phyloP scores from a whole-genome alignment of 345 rosid genomes.

The Euphorbia tirucalli region DNA sequence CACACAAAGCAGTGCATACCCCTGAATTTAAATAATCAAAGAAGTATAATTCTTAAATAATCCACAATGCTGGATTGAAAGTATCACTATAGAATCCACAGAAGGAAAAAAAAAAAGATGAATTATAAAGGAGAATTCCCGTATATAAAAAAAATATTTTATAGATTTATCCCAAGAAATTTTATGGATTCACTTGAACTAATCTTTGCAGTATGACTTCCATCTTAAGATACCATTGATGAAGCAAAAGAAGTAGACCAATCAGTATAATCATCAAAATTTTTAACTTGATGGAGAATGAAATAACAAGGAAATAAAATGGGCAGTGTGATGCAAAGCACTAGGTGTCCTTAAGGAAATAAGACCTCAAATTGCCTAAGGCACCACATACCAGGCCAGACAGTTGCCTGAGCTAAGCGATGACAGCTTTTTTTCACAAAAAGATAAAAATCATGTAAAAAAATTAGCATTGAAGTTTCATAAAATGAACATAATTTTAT shows the following conservation, averaged over 20 bases:
- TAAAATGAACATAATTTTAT: too few species aligned
- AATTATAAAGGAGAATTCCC: not conserved
- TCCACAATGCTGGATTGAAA: not conserved
- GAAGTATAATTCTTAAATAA: not conserved
- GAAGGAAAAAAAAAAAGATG: not conserved
- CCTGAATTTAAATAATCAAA: conserved; percentile 37
- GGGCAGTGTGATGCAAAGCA: not conserved
- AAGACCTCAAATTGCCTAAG: not conserved
- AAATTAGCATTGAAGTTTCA: not conserved
- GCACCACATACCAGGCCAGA: not conserved
- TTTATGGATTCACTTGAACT: not conserved
- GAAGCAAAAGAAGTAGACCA: not conserved
- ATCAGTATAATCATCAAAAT: not conserved
- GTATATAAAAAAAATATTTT: not conserved
- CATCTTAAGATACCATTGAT: not conserved
- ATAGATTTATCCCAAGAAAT: not conserved
- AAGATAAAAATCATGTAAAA: not conserved
- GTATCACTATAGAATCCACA: not conserved
- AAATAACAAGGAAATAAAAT: not conserved
- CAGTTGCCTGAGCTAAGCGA: not conserved
- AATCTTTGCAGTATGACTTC: not conserved
- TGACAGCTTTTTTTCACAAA: not conserved
- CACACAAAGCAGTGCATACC: conserved; percentile 92
- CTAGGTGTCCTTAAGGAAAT: not conserved
- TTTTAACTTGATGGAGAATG: not conserved